phyloP scores from a whole-genome alignment of 306 rosid genomes.

The Herpetospermum pedunculosum region DNA sequence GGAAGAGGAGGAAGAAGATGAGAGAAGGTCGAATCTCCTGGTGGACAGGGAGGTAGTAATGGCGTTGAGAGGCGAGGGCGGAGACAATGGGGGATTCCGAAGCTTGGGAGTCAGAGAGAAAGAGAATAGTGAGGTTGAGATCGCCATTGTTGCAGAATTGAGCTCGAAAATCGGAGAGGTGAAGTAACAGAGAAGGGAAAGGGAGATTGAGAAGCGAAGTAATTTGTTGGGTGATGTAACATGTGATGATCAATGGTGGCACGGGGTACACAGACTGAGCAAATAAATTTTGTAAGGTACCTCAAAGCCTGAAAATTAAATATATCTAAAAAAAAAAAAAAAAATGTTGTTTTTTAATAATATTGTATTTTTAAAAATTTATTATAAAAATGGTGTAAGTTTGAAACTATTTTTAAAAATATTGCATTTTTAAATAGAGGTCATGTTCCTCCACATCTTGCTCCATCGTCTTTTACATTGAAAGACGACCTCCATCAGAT shows the following conservation, averaged over 20 bases:
- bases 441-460: no score
- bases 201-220: neutral
- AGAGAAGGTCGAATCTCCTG: neutral
- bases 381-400: no score
- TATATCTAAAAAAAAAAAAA: no score
- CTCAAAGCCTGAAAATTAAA: no score
- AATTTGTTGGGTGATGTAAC: neutral
- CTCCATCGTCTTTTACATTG: no score
- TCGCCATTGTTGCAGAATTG: slow-evolving; percentile 1
- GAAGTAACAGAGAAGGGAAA: neutral
- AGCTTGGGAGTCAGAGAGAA: neutral
- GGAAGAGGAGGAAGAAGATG: slow-evolving; percentile 1
- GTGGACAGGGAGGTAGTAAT: neutral
- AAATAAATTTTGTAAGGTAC: neutral
- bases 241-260: neutral
- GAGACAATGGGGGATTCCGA: neutral
- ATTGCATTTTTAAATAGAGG: no score
- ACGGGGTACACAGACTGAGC: neutral
- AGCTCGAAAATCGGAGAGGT: neutral
- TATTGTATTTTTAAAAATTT: no score
- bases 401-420: no score
- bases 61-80: neutral
- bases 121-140: neutral
- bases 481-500: no score
- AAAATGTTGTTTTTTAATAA: no score